Conservation (phyloP, 805 yeast species). For the Candida peoriensis region DNA sequence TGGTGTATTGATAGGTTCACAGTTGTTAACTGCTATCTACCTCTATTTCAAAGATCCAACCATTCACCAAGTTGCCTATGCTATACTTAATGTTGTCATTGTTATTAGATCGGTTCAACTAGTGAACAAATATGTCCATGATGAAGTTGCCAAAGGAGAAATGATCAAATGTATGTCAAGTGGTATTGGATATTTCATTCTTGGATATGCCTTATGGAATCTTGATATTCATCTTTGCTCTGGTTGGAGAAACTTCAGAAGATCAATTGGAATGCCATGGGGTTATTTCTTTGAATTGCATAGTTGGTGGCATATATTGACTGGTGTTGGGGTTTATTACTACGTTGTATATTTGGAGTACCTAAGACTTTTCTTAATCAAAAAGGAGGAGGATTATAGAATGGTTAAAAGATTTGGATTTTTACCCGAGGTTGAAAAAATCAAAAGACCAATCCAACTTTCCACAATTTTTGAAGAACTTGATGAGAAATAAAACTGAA, state of each 20-base stretch:
- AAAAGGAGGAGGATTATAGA: constrained; percentile 45
- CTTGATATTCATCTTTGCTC: constrained; percentile 74
- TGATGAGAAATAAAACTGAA: too few relatives aligned
- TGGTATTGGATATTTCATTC: constrained; percentile 55
- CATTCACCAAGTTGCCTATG: constrained; percentile 81
- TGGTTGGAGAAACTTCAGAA: constrained; percentile 34
- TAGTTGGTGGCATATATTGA: constrained; percentile 93
- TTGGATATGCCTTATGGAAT: constrained; percentile 82
- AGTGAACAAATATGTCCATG: constrained; percentile 46
- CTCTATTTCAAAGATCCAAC: constrained; percentile 70
- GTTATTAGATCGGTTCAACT: constrained; percentile 52
- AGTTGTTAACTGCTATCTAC: constrained; percentile 62
- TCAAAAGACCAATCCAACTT: too few relatives aligned
- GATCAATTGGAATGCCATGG: constrained; percentile 67
- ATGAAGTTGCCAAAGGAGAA: constrained; percentile 38
- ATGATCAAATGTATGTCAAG: constrained; percentile 47
- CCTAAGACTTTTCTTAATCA: constrained; percentile 58
- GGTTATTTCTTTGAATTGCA: constrained; percentile 85
- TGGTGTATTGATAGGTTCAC: constrained; percentile 45
- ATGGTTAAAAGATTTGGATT: constrained; percentile 54
- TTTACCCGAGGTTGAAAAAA: too few relatives aligned
- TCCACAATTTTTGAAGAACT: too few relatives aligned
- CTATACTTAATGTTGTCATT: constrained; percentile 60
- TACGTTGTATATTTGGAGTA: constrained; percentile 73
- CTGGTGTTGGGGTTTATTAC: constrained; percentile 79